Conservation (phyloP, 1,284 basidiomycete species). For the Sanghuangporus weigelae region DNA sequence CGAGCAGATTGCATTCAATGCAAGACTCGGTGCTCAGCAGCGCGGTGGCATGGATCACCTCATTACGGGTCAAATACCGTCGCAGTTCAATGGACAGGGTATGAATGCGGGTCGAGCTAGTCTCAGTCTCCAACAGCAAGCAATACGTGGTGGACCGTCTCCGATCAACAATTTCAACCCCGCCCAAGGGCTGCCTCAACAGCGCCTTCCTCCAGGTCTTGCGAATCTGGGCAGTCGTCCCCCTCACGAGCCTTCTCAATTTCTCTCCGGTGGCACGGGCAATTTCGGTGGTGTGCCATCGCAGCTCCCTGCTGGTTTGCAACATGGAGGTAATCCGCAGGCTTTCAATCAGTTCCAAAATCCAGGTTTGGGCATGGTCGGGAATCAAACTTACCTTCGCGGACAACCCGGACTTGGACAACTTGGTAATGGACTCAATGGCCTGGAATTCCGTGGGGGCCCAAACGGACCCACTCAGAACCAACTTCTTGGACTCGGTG, state of each 20-base stretch:
- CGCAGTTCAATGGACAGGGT: slow-evolving; percentile 49
- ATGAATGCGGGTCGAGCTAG: slow-evolving; percentile 38
- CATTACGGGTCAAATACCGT: slow-evolving; percentile 44
- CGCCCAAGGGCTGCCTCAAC: slow-evolving; percentile 39
- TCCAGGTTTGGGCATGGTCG: slow-evolving; percentile 40
- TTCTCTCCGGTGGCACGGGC: slow-evolving; percentile 35
- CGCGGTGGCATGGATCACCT: slow-evolving; percentile 50
- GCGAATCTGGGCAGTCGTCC: slow-evolving; percentile 78
- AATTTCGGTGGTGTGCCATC: slow-evolving; percentile 38
- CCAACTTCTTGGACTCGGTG: slow-evolving; percentile 41
- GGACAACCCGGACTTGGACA: slow-evolving; percentile 46
- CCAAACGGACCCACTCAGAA: slow-evolving; percentile 27
- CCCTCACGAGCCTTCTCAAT: slow-evolving; percentile 70
- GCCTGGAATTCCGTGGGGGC: slow-evolving; percentile 43
- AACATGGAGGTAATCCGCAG: slow-evolving; percentile 42
- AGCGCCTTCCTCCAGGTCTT: slow-evolving; percentile 72
- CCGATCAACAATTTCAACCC: slow-evolving; percentile 48
- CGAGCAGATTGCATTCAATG: slow-evolving; percentile 38
- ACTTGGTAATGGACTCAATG: slow-evolving; percentile 36
- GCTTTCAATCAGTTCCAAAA: slow-evolving; percentile 49
- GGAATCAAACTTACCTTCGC: slow-evolving; percentile 44
- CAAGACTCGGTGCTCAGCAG: slow-evolving; percentile 48
- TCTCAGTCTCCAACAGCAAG: slow-evolving; percentile 50
- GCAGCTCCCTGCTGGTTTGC: slow-evolving; percentile 41
- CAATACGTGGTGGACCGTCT: slow-evolving; percentile 66